Conservation (phyloP, 2,329 filamentous ascomycete species). For the Botrytis galanthina region DNA sequence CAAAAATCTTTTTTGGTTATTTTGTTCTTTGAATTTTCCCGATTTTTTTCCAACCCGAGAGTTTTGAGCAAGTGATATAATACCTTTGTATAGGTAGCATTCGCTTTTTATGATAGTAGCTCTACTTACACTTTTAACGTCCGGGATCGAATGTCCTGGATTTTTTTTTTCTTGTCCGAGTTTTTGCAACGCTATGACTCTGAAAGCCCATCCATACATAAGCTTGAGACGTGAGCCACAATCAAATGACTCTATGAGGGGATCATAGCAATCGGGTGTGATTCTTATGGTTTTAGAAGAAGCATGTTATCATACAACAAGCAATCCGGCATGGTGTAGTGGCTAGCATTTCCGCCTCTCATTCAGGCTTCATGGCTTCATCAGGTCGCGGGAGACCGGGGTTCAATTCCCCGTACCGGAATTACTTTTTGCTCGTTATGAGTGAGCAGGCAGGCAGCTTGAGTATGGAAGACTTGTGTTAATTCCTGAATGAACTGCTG, state of each 20-base stretch:
- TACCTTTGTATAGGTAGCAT: not conserved
- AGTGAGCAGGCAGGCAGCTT: too few species aligned
- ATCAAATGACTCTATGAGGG: not conserved
- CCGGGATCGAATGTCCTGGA: not conserved
- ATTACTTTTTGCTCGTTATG: not conserved
- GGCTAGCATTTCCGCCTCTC: conserved; percentile 17
- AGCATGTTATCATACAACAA: fast-evolving
- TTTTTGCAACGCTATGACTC: not conserved
- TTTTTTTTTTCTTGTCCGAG: not conserved
- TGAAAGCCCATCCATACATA: too few species aligned
- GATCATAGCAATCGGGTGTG: fast-evolving
- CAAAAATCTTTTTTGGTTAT: fast-evolving
- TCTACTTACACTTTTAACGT: not conserved
- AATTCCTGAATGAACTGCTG: not conserved
- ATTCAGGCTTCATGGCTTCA: not conserved
- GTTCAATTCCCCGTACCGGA: conserved; percentile 16
- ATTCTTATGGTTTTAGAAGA: fast-evolving
- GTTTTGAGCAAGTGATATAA: not conserved
- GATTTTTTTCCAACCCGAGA: not conserved
- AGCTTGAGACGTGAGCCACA: too few species aligned
- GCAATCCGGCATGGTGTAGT: conserved; percentile 10
- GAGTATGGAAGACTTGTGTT: too few species aligned
- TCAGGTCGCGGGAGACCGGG: conserved; percentile 6
- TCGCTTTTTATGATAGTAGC: not conserved
- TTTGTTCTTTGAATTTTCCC: not conserved